Conservation (phyloP, 495 filamentous ascomycete species). For the Penicillium odoratum region DNA sequence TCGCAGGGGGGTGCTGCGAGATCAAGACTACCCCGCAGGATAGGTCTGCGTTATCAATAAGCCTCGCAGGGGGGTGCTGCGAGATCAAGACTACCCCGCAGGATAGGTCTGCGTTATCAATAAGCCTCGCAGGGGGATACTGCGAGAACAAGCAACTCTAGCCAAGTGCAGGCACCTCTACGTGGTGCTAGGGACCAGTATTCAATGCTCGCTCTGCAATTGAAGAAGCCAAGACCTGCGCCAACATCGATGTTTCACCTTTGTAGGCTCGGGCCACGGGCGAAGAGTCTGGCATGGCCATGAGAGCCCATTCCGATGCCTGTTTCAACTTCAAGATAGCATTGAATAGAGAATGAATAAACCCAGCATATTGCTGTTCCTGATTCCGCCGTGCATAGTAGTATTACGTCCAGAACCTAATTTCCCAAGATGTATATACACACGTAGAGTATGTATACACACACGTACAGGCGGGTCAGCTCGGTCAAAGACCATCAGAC, state of each 20-base stretch:
- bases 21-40: too few species aligned
- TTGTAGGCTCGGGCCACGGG: slow-evolving; percentile 4
- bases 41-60: too few species aligned
- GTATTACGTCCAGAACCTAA: slow-evolving; percentile 1
- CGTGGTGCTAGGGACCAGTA: slow-evolving; percentile 1
- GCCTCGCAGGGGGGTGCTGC: too few species aligned
- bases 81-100: too few species aligned
- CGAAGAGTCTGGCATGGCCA: slow-evolving; percentile 3
- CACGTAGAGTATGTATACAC: not conserved
- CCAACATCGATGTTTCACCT: not conserved
- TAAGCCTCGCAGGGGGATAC: too few species aligned
- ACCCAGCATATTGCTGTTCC: slow-evolving; percentile 2
- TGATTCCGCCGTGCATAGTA: slow-evolving; percentile 1
- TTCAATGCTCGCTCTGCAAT: not conserved
- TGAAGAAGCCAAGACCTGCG: slow-evolving; percentile 1
- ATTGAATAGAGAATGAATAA: not conserved
- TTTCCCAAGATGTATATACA: slow-evolving; percentile 1
- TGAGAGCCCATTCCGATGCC: not conserved
- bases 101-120: too few species aligned
- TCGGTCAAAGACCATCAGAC: slow-evolving; percentile 4
- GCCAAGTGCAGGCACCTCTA: not conserved
- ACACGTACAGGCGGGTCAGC: not conserved
- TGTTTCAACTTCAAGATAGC: slow-evolving; percentile 4
- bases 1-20: too few species aligned
- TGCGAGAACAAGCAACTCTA: not conserved